phyloP scores from a whole-genome alignment of 305 asterid species.

The Withania somnifera region DNA sequence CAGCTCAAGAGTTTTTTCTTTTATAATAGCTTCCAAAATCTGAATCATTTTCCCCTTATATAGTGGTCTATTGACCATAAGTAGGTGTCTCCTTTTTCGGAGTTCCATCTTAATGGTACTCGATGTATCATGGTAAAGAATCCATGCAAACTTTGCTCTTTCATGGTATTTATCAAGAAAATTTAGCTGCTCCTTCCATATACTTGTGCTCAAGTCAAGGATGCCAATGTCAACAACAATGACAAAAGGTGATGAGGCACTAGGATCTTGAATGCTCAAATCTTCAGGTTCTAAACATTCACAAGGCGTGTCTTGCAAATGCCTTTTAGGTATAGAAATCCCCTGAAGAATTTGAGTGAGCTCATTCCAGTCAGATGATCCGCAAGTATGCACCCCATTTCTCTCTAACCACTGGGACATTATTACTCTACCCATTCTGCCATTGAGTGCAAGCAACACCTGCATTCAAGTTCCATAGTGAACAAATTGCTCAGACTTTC shows the following conservation, averaged over 20 bases:
- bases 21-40: slow-evolving; percentile 48
- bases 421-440: slow-evolving; percentile 48
- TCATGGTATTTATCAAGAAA: slow-evolving; percentile 44
- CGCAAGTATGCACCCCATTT: slow-evolving; percentile 40
- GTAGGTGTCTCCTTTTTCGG: slow-evolving; percentile 50
- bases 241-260: slow-evolving; percentile 18
- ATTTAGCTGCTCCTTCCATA: slow-evolving; percentile 78
- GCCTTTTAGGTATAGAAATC: slow-evolving; percentile 16
- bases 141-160: slow-evolving; percentile 66
- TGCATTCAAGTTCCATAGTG: slow-evolving; percentile 20
- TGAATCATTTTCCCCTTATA: slow-evolving; percentile 69
- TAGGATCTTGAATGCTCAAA: slow-evolving; percentile 10
- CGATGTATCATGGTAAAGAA: slow-evolving; percentile 59
- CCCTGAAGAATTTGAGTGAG: slow-evolving; percentile 51
- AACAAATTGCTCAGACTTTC: not conserved
- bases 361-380: slow-evolving; percentile 80
- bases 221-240: slow-evolving; percentile 59
- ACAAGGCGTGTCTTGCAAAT: slow-evolving; percentile 8
- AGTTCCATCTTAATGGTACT: slow-evolving; percentile 57
- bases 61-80: slow-evolving; percentile 70
- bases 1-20: slow-evolving; percentile 25
- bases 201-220: slow-evolving; percentile 61
- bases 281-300: slow-evolving; percentile 19
- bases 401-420: slow-evolving; percentile 55
- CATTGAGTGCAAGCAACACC: slow-evolving; percentile 86